Conservation (phyloP, 306 rosid species). For the Mucuna pruriens region DNA sequence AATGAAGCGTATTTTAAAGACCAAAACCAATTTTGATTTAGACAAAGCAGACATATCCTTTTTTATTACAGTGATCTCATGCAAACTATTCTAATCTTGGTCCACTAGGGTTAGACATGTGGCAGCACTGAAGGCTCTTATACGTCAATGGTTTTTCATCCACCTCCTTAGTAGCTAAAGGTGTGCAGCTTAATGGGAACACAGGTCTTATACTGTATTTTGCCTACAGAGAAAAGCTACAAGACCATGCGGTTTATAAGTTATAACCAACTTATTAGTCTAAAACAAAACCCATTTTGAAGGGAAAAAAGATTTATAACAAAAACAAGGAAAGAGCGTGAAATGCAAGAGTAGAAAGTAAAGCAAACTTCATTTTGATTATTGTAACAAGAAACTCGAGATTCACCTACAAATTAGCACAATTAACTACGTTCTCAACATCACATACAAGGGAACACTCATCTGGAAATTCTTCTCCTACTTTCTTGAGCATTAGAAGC, state of each 20-base stretch:
- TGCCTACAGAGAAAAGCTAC: neutral
- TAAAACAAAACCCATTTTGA: neutral
- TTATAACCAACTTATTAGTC: neutral
- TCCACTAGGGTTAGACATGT: too few species aligned
- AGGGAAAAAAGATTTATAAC: neutral
- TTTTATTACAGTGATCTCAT: too few species aligned
- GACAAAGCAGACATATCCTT: too few species aligned
- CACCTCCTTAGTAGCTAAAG: too few species aligned
- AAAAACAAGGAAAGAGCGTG: neutral
- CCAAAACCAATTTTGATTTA: too few species aligned
- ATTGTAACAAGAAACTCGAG: constrained; percentile 15
- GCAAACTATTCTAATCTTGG: too few species aligned
- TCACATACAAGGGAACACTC: constrained; percentile 47
- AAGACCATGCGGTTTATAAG: neutral
- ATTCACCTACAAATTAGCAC: constrained; percentile 40
- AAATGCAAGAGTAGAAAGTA: constrained; percentile 7
- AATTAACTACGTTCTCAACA: constrained; percentile 40
- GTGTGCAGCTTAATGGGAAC: too few species aligned
- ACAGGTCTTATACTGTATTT: neutral
- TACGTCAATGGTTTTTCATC: too few species aligned
- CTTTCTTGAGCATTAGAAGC: constrained; percentile 48
- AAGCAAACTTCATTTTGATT: constrained; percentile 20
- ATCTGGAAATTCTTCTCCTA: constrained; percentile 62
- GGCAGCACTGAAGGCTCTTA: too few species aligned
- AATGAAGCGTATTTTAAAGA: too few species aligned